Evolutionary conservation across 1,284 basidiomycete species (phyloP), one percentile per base, ranked within the genome.

Genomic region (Xerocomus amazonicus): DNA sequence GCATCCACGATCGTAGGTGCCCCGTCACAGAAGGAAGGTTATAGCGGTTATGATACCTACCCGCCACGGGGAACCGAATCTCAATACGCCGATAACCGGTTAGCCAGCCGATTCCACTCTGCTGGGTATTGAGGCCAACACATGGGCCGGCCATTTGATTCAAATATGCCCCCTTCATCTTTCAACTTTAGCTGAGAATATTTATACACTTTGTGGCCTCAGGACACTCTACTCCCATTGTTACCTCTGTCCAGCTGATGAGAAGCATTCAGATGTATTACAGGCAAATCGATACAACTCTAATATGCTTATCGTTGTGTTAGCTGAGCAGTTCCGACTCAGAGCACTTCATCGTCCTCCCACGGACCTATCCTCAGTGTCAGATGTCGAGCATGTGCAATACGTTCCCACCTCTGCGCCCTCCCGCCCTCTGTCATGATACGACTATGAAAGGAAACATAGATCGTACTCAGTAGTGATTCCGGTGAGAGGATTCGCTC

Each of bases 1-100:
- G 70, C 70, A 46, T 77, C 80, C 19, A 81, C 82, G 51, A 71
- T 84, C 40, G 61, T 80, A 53, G 72, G 68, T 42, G 70, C 76
- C 55, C 78, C 79, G 44, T 65, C 72, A 33, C 76, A 78, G 19
- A 70, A 68, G 46, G 75, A 78, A 58, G 60, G 60, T 4, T 69
- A 69, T 52, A 63, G 55, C 36, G 67, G 68, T 28, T 70, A 73
- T 45, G 44, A 50, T 37, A 19, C 38, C 36, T 59, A 70, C 39
- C 28, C 34, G 12, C 29, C 55, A 19, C 42, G 32, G 39, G 38
- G 8, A 34, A 5, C 16, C 4, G 44, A 59, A 16, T 32, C 45
- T 19, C 17, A 46, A 28, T 37, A 49, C 43, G 7, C 14, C 14
- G 55, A 72, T 50, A 56, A 59, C 19, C 69, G 70, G 48, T 65